These are phyloP conservation scores for Fonsecaea pedrosoi DNA, from an alignment of 2,329 filamentous ascomycete species.

Conservation along the genomic window DNA sequence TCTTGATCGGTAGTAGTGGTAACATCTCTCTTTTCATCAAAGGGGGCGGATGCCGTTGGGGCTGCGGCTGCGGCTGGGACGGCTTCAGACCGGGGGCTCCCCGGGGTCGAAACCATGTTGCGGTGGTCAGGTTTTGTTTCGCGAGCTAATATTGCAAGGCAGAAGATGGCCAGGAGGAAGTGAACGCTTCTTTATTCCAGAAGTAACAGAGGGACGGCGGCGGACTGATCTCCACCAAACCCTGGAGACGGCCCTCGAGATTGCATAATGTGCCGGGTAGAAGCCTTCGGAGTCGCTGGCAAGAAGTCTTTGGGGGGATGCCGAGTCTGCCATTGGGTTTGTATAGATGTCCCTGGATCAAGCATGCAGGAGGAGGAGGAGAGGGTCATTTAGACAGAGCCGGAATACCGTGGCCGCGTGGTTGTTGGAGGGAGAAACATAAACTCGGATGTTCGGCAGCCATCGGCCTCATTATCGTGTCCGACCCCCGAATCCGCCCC, in stretches of 20 bases:
- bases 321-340: not conserved
- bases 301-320: not conserved
- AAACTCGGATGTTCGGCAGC: not conserved
- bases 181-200: not conserved
- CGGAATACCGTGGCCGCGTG: not conserved
- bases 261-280: not conserved
- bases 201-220: not conserved
- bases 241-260: not conserved
- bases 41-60: not conserved
- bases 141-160: not conserved
- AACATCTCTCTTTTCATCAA: constrained; percentile 3
- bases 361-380: not conserved
- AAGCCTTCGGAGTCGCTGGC: not conserved
- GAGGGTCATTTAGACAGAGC: not conserved
- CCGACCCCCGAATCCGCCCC: not conserved
- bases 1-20: not conserved
- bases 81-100: not conserved
- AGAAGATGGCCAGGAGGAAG: not conserved
- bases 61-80: not conserved
- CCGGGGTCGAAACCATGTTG: not conserved
- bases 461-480: not conserved
- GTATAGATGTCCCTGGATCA: not conserved
- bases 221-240: not conserved
- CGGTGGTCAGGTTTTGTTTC: not conserved
- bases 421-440: too few species aligned